Evolutionary conservation across 352 stramenopile species (phyloP).

Genomic region (Albugo candida): DNA sequence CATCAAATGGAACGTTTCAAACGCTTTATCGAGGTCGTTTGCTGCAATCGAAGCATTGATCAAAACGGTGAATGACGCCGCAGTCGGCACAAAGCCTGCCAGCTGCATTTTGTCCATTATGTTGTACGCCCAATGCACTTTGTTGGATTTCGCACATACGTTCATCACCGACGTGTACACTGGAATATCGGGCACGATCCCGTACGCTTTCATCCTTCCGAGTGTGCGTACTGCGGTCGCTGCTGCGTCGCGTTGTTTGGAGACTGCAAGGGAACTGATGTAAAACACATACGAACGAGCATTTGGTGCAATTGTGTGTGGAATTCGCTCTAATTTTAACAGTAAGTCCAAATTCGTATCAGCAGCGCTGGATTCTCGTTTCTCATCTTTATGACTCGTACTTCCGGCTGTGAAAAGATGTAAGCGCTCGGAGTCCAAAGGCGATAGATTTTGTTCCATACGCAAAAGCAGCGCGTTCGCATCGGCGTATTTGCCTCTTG

Average conservation of each 20-base stretch:
- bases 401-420: neutral
- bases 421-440: neutral
- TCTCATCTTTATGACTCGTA: too few species aligned
- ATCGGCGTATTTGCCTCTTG: slow-evolving; percentile 32
- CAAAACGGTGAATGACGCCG: slow-evolving; percentile 56
- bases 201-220: slow-evolving; percentile 61
- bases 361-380: slow-evolving; percentile 2
- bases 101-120: slow-evolving; percentile 76
- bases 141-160: slow-evolving; percentile 41
- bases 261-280: slow-evolving; percentile 29
- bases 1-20: slow-evolving; percentile 75
- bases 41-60: slow-evolving; percentile 60
- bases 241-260: slow-evolving; percentile 11
- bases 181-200: slow-evolving; percentile 26
- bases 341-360: slow-evolving; percentile 14
- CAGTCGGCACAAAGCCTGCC: slow-evolving; percentile 33
- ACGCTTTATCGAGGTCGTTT: slow-evolving; percentile 53
- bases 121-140: slow-evolving; percentile 62
- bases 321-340: slow-evolving; percentile 20
- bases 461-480: slow-evolving; percentile 47
- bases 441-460: slow-evolving; percentile 46
- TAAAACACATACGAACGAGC: slow-evolving; percentile 63
- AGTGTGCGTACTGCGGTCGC: slow-evolving; percentile 42
- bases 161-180: slow-evolving; percentile 74
- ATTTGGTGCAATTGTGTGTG: slow-evolving; percentile 27